These are phyloP conservation scores for Cercospora janseana DNA, from an alignment of 2,329 filamentous ascomycete species.

Conservation along the genomic window DNA sequence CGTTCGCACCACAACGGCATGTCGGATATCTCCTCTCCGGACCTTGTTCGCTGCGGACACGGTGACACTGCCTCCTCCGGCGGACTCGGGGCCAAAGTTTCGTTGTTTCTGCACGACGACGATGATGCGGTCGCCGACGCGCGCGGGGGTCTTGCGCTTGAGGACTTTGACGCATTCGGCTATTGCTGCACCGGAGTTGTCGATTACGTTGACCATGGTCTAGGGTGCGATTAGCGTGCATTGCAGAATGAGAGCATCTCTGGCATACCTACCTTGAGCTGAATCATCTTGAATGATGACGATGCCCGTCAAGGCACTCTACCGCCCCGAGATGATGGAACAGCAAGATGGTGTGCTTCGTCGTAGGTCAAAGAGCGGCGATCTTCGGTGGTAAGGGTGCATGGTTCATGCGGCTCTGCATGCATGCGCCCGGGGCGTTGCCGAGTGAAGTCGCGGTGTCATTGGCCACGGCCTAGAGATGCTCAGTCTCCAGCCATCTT, in stretches of 20 bases:
- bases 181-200: constrained; percentile 96
- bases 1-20: constrained; percentile 92
- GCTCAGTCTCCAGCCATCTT: neutral
- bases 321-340: neutral
- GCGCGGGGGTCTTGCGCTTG: constrained; percentile 82
- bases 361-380: neutral
- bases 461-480: neutral
- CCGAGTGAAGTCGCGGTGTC: neutral
- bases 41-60: constrained; percentile 83
- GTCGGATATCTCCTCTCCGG: constrained; percentile 90
- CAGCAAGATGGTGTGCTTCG: neutral
- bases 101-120: constrained; percentile 97
- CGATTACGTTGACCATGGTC: constrained; percentile 99
- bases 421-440: constrained; percentile 3
- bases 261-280: constrained; percentile 40
- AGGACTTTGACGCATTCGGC: constrained; percentile 95
- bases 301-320: neutral
- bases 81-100: constrained; percentile 67
- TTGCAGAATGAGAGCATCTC: neutral
- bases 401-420: constrained; percentile 6
- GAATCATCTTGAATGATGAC: constrained; percentile 68
- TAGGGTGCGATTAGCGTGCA: constrained; percentile 41
- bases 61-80: constrained; percentile 68
- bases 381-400: constrained; percentile 5
- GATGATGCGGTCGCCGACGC: constrained; percentile 93